Percentiles rank a stretch among this genome's conserved stretches.
Conservation (phyloP, 2,329 filamentous ascomycete species). For the Mycosphaerella arachidis region DNA sequence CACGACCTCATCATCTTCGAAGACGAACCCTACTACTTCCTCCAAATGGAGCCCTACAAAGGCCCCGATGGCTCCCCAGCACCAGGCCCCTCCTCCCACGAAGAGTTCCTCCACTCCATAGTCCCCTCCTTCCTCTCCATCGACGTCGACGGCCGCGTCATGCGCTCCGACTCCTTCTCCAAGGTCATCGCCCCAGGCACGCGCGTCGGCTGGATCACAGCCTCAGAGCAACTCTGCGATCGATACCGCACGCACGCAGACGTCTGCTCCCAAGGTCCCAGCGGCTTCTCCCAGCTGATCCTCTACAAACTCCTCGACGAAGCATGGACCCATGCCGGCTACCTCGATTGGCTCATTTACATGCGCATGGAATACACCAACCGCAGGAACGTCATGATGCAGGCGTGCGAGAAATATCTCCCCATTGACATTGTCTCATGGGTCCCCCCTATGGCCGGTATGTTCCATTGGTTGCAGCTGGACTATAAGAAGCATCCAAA, state of each 20-base stretch:
- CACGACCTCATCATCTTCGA: constrained; percentile 85
- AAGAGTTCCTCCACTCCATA: constrained; percentile 68
- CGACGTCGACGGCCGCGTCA: constrained; percentile 79
- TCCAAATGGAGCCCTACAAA: constrained; percentile 77
- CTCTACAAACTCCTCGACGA: constrained; percentile 89
- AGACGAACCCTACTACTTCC: constrained; percentile 92
- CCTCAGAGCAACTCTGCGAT: constrained; percentile 76
- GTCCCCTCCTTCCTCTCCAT: constrained; percentile 77
- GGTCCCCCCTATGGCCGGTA: constrained; percentile 76
- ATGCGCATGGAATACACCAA: constrained; percentile 75
- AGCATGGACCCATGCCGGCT: constrained; percentile 88
- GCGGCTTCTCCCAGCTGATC: constrained; percentile 76
- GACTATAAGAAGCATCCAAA: constrained; percentile 64
- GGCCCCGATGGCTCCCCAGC: constrained; percentile 48
- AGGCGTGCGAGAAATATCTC: constrained; percentile 73
- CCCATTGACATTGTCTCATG: constrained; percentile 72
- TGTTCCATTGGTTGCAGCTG: constrained; percentile 85
- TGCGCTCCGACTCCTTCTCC: constrained; percentile 88
- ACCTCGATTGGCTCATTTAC: constrained; percentile 82
- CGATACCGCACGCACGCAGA: constrained; percentile 79
- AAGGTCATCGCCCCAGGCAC: constrained; percentile 89
- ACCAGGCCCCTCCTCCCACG: constrained; percentile 57
- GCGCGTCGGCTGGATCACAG: constrained; percentile 87
- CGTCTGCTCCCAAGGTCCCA: constrained; percentile 77
- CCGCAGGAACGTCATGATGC: constrained; percentile 70